Evolutionary conservation across 2,329 filamentous ascomycete species (phyloP), one percentile per base, ranked within the genome.

Genomic region (Alternaria longipes): DNA sequence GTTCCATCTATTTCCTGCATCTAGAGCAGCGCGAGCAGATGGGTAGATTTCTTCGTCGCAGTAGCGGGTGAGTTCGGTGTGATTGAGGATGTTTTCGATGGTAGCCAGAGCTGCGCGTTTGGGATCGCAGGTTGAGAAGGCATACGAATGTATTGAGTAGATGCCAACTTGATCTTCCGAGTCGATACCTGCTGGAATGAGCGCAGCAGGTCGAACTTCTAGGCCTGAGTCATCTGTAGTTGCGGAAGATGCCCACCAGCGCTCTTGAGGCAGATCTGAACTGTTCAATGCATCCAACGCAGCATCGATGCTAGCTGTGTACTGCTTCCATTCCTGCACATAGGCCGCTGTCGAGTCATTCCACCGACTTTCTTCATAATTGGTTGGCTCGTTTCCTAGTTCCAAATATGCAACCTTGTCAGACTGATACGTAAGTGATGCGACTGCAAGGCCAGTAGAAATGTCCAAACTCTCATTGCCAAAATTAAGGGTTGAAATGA

Each of bases 201-300:
- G 59, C 9, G 61, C 59, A 1, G 55, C 59, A 20, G 61, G 61
- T 11, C 58, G 61, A 3, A 64, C 50, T 14, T 64, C 59, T 0
- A 64, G 42, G 5, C 61, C 61, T 22, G 54, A 55, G n/a, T 64
- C 32, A 20, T 64, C 61, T 0, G 61, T 64, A 16, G 59, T 64
- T 9, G 61, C 61, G 8, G 61, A 64, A n/a, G 61, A 64, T 18
- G 61, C 61, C 61, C 61, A 64, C 61, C 58, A 64, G 38, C 51
- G 58, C 45, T 55, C 49, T 28, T 56, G 45, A 7, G 38, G 49
- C 0, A 60, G 57, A 30, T 16, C 44, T 20, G 54, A 54, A 22
- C 26, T 36, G 30, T 47, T 54, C 3, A 51, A 44, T 2, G 53
- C 49, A 18, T 64, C 42, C 18, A 64, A 22, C 2, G 59, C 50